phyloP scores from a whole-genome alignment of 164 flowering plant genomes.

The Vitis rupestris region DNA sequence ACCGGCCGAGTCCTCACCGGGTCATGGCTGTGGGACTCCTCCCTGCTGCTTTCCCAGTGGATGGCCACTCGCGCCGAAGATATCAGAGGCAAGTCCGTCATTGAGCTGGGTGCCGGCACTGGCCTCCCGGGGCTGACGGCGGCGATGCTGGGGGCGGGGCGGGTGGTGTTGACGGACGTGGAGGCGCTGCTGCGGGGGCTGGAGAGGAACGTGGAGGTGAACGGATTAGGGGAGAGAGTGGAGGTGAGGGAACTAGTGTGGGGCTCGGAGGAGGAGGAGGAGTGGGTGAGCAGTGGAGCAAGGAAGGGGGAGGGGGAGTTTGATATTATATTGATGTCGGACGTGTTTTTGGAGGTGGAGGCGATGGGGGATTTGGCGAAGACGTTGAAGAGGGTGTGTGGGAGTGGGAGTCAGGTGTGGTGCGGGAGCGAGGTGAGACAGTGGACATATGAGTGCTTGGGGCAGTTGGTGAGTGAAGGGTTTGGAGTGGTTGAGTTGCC shows the following conservation, averaged over 20 bases:
- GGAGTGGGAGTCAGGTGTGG: conserved; percentile 27
- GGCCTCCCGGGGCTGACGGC: conserved; percentile 49
- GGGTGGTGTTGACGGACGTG: conserved; percentile 41
- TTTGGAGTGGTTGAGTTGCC: conserved; percentile 31
- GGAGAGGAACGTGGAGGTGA: conserved; percentile 33
- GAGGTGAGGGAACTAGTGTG: conserved; percentile 33
- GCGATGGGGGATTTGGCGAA: conserved; percentile 32
- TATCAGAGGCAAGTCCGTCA: conserved; percentile 27
- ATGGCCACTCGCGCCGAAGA: conserved; percentile 19
- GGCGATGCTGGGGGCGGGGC: conserved; percentile 37
- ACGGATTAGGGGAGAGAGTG: conserved; percentile 34
- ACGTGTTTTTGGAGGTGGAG: conserved; percentile 37
- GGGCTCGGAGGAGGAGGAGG: conserved; percentile 29
- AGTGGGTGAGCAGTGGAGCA: conserved; percentile 11
- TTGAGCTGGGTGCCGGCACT: conserved; percentile 50
- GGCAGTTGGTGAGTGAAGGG: conserved; percentile 31
- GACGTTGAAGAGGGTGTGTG: conserved; percentile 28
- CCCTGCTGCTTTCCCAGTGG: conserved; percentile 29
- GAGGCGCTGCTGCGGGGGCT: conserved; percentile 26
- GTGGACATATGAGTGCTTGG: conserved; percentile 26
- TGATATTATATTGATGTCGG: conserved; percentile 45
- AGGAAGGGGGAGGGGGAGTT: conserved; percentile 18
- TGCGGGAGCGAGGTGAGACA: conserved; percentile 36
- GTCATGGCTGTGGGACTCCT: conserved; percentile 50
- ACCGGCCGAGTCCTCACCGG: conserved; percentile 44